phyloP scores from a whole-genome alignment of 2,329 filamentous ascomycete species.

The Helotiales sp. region DNA sequence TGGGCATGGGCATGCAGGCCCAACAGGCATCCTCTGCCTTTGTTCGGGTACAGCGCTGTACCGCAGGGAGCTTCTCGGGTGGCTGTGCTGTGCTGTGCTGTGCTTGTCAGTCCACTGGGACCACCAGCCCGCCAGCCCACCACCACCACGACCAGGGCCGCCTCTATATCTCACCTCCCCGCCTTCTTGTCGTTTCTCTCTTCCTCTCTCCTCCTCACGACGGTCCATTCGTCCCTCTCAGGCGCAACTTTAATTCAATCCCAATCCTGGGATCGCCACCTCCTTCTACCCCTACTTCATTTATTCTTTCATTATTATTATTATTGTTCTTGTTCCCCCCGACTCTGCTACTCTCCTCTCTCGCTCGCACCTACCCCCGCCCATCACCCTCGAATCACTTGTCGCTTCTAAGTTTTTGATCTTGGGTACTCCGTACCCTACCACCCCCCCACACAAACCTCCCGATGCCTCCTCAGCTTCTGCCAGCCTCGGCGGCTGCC shows the following conservation, averaged over 20 bases:
- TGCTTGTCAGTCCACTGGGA: not conserved
- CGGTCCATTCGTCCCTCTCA: slow-evolving; percentile 52
- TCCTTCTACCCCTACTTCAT: slow-evolving; percentile 47
- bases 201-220: slow-evolving; percentile 56
- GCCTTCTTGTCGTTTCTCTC: slow-evolving; percentile 1
- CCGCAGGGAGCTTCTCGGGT: slow-evolving; percentile 3
- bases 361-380: slow-evolving; percentile 23
- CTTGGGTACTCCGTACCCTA: slow-evolving; percentile 12
- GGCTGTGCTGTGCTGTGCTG: slow-evolving; percentile 7
- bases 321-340: slow-evolving; percentile 26
- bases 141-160: not conserved
- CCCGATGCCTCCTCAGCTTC: slow-evolving; percentile 85
- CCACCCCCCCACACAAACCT: slow-evolving; percentile 14
- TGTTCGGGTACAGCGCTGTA: too few relatives aligned
- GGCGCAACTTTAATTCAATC: slow-evolving; percentile 60
- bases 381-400: slow-evolving; percentile 23
- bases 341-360: slow-evolving; percentile 26
- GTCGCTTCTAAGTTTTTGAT: slow-evolving; percentile 29
- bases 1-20: not conserved
- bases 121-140: not conserved
- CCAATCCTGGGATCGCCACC: slow-evolving; percentile 58
- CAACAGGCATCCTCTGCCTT: not conserved
- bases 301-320: slow-evolving; percentile 40
- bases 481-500: slow-evolving; percentile 93
- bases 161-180: slow-evolving; percentile 1